Conservation (phyloP, 768 basidiomycete species). For the Arthromyces matolae region DNA sequence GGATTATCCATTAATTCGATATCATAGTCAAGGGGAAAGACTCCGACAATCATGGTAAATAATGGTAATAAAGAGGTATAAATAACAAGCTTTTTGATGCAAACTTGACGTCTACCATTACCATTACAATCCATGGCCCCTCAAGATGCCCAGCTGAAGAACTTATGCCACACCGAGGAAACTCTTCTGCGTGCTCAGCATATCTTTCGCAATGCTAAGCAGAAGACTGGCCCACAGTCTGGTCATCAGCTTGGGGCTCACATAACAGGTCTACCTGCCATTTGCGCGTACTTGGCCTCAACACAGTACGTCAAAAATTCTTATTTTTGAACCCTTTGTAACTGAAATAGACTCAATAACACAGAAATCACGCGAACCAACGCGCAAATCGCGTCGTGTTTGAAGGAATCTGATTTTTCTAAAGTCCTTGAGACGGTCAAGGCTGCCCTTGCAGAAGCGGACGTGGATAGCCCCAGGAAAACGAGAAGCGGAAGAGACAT, state of each 20-base stretch:
- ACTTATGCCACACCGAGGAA: constrained; percentile 29
- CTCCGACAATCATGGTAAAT: too few relatives aligned
- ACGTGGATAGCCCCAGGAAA: constrained; percentile 8
- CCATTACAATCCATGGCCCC: too few relatives aligned
- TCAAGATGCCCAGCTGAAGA: constrained; percentile 28
- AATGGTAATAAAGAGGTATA: too few relatives aligned
- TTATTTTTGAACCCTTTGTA: background rate
- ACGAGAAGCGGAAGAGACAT: constrained; percentile 7
- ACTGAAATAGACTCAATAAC: constrained; percentile 26
- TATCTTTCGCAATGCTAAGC: constrained; percentile 33
- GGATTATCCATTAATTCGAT: too few relatives aligned
- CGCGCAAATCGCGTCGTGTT: constrained; percentile 33
- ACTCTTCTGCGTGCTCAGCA: constrained; percentile 30
- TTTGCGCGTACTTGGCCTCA: constrained; percentile 50
- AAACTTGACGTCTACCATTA: too few relatives aligned
- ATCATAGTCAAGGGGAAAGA: too few relatives aligned
- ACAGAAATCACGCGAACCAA: constrained; percentile 26
- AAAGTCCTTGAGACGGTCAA: constrained; percentile 24
- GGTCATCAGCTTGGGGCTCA: constrained; percentile 40
- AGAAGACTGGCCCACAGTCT: constrained; percentile 46
- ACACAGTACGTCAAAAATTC: constrained; percentile 32
- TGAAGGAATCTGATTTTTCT: constrained; percentile 27
- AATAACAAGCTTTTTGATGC: too few relatives aligned
- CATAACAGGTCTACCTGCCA: constrained; percentile 40
- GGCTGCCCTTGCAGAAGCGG: constrained; percentile 20